These are phyloP conservation scores for Tetrahymena malaccensis DNA, from an alignment of 73 alveolate species.

Conservation along the genomic window DNA sequence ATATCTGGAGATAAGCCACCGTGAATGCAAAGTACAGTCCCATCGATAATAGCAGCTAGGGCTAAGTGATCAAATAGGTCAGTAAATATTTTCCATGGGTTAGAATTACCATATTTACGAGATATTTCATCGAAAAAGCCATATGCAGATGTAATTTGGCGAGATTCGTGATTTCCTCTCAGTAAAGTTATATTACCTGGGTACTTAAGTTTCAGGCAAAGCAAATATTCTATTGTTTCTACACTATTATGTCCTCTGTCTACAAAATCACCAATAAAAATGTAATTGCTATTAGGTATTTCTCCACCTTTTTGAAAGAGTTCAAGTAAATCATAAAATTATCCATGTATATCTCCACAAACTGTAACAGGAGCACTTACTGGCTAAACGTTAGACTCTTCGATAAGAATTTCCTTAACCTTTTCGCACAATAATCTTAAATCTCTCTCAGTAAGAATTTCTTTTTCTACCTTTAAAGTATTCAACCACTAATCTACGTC, in stretches of 20 bases:
- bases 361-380: slow-evolving; percentile 93
- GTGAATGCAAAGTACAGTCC: slow-evolving; percentile 76
- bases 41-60: slow-evolving; percentile 84
- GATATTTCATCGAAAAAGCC: slow-evolving; percentile 92
- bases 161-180: slow-evolving; percentile 90
- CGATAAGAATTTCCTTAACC: slow-evolving; percentile 70
- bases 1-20: slow-evolving; percentile 94
- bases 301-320: slow-evolving; percentile 66
- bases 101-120: slow-evolving; percentile 90
- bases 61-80: slow-evolving; percentile 87
- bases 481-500: neutral
- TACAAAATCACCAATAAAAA: slow-evolving; percentile 85
- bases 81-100: slow-evolving; percentile 92
- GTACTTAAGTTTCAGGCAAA: slow-evolving; percentile 79
- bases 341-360: slow-evolving; percentile 98
- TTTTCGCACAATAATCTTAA: slow-evolving; percentile 77
- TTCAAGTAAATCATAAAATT: slow-evolving; percentile 86
- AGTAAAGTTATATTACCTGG: slow-evolving; percentile 77
- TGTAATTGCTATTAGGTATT: slow-evolving; percentile 54
- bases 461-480: neutral
- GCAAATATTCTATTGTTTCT: slow-evolving; percentile 84
- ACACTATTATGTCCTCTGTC: slow-evolving; percentile 90
- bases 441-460: slow-evolving; percentile 65
- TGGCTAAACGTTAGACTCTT: slow-evolving; percentile 92
- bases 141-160: slow-evolving; percentile 77